phyloP scores from a whole-genome alignment of 371 early-diverging fungal species.

The Mortierella sp. region DNA sequence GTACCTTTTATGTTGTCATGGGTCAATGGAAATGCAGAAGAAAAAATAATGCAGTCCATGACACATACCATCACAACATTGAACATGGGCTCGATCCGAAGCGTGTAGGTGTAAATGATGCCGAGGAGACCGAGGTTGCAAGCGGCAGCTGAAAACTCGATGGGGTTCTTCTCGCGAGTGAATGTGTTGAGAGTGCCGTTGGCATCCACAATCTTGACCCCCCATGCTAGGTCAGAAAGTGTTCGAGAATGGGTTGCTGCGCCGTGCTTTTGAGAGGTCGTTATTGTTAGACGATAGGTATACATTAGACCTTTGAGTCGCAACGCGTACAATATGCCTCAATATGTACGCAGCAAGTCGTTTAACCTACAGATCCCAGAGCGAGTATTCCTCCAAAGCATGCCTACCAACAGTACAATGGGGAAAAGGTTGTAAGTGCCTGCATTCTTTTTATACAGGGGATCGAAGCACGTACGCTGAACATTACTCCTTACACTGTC shows the following conservation, averaged over 20 bases:
- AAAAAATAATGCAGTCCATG: neutral
- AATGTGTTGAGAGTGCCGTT: constrained; percentile 37
- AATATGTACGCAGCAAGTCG: neutral
- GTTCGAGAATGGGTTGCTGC: constrained; percentile 27
- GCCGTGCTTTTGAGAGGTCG: constrained; percentile 16
- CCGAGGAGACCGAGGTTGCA: constrained; percentile 49
- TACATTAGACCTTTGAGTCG: too few relatives aligned
- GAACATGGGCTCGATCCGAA: constrained; percentile 41
- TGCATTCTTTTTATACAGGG: neutral
- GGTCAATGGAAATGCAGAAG: neutral
- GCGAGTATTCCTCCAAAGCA: constrained; percentile 25
- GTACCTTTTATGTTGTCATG: neutral
- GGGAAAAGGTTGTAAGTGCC: neutral
- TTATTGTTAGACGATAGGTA: too few relatives aligned
- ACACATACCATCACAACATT: constrained; percentile 9
- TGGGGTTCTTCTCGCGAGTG: constrained; percentile 24
- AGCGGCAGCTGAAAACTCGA: constrained; percentile 41
- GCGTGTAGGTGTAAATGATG: constrained; percentile 36
- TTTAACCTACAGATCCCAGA: constrained; percentile 19
- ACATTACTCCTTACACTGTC: constrained; percentile 18
- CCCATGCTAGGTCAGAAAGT: constrained; percentile 31
- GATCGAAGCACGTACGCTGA: too few relatives aligned
- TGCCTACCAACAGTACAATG: neutral
- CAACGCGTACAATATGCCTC: too few relatives aligned
- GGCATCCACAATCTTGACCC: constrained; percentile 32